Conservation (phyloP, 371 early-diverging fungal genomes). For the Actinomortierella ambigua region DNA sequence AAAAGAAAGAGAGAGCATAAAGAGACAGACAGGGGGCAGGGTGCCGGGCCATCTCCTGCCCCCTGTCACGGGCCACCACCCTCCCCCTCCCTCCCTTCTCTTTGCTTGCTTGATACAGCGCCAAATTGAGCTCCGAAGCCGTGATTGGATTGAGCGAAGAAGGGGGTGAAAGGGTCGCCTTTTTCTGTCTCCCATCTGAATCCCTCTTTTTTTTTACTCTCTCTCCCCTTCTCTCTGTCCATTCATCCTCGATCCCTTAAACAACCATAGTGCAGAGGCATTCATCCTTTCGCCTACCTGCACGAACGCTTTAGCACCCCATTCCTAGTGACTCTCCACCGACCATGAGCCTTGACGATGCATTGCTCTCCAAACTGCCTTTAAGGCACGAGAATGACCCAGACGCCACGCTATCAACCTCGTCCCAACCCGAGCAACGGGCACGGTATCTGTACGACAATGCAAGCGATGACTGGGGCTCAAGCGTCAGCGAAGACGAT, state of each 20-base stretch:
- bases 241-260: not conserved
- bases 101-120: no score
- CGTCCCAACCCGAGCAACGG: conserved; percentile 1
- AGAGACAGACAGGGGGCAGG: no score
- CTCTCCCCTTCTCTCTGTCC: not conserved
- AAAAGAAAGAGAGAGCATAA: no score
- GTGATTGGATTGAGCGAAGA: no score
- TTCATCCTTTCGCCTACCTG: not conserved
- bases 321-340: not conserved
- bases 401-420: conserved; percentile 11
- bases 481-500: conserved; percentile 21
- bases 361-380: conserved; percentile 24
- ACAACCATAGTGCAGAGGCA: not conserved
- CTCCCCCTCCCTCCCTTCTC: no score
- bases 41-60: no score
- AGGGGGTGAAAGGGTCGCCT: no score
- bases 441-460: conserved; percentile 18
- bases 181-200: no score
- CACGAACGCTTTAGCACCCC: not conserved
- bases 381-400: conserved; percentile 28
- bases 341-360: conserved; percentile 34
- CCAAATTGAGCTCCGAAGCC: no score
- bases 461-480: conserved; percentile 23
- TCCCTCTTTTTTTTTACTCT: not conserved
- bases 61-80: no score